Evolutionary conservation across 2,329 filamentous ascomycete species (phyloP), one percentile per base, ranked within the genome.

Genomic region (Aureobasidium namibiae): DNA sequence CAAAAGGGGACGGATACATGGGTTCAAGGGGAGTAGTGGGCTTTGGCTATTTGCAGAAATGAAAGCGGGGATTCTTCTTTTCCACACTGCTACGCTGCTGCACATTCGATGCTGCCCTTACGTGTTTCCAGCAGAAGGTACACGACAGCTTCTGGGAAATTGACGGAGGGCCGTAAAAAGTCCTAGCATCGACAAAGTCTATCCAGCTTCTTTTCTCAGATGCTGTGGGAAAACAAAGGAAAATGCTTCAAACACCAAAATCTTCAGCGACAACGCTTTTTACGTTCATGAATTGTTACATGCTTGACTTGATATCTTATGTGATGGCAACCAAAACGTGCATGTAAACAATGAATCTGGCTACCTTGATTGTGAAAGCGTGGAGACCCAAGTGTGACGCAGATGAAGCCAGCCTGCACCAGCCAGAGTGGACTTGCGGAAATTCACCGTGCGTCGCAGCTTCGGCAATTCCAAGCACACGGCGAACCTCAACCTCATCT

Each of bases 211-310:
- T 56, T 56, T 31, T 39, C 13, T n/a, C 34, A 57, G 33, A 46
- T 38, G 54, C 54, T 57, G 54, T 57, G 54, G 54, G 38, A 46
- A 57, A 57, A 46, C 26, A 44, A 48, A 29, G 54, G 48, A 54
- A 39, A 56, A 57, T 46, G 54, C 54, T 57, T 57, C 54, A 48
- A 57, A 57, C 54, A 56, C 52, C 38, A 56, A 56, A 56, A 56
- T 56, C 52, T 56, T 56, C 39, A 56, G 52, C 52, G 26, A 56
- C 50, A 56, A 56, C 39, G 52, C 52, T 56, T 56, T 45, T 56
- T 56, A 56, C 52, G 52, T 54, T 54, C 54, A 57, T 48, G 54
- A 57, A 48, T 36, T 45, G 16, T 38, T n/a, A 42, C 10, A 44
- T 56, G 54, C 16, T 29, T 46, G 54, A 57, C 26, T 48, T 57